These are phyloP conservation scores for Cicer yamashitae DNA, from an alignment of 306 rosid species.

Conservation along the genomic window DNA sequence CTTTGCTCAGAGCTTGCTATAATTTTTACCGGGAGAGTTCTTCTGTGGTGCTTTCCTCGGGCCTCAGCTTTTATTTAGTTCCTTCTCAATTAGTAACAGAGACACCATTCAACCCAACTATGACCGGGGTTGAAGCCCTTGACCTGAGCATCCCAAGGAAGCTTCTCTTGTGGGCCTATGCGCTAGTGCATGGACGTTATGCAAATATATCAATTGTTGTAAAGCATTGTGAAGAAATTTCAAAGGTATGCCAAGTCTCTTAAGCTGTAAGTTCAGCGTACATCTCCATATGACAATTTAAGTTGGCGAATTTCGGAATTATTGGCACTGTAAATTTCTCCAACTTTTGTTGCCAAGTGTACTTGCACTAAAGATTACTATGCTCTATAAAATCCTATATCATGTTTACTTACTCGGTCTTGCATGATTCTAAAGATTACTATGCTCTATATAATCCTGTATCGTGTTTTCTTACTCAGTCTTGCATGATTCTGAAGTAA, in stretches of 20 bases:
- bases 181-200: slow-evolving; percentile 74
- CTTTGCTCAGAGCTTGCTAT: slow-evolving; percentile 86
- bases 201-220: slow-evolving; percentile 81
- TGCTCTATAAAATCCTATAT: slow-evolving; percentile 13
- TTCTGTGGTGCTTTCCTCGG: slow-evolving; percentile 72
- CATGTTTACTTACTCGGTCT: slow-evolving; percentile 10
- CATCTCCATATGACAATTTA: slow-evolving; percentile 20
- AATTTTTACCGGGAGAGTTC: slow-evolving; percentile 94
- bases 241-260: slow-evolving; percentile 67
- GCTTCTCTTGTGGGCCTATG: slow-evolving; percentile 96
- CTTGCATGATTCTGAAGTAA: slow-evolving; percentile 1
- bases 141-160: slow-evolving; percentile 97
- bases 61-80: slow-evolving; percentile 72
- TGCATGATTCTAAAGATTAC: not conserved
- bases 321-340: slow-evolving; percentile 25
- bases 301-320: slow-evolving; percentile 9
- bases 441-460: slow-evolving; percentile 11
- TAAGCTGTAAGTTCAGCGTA: slow-evolving; percentile 29
- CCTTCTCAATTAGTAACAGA: slow-evolving; percentile 63
- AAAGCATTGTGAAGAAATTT: slow-evolving; percentile 91
- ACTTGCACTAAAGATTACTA: slow-evolving; percentile 8
- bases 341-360: slow-evolving; percentile 4
- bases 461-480: slow-evolving; percentile 10
- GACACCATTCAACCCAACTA: slow-evolving; percentile 60
- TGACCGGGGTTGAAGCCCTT: slow-evolving; percentile 74